A percentile compares a stretch with the other conserved stretches of the same genome.
These are phyloP conservation scores for Nicotiana otophora DNA, from an alignment of 257 asterid species.

Conservation along the genomic window DNA sequence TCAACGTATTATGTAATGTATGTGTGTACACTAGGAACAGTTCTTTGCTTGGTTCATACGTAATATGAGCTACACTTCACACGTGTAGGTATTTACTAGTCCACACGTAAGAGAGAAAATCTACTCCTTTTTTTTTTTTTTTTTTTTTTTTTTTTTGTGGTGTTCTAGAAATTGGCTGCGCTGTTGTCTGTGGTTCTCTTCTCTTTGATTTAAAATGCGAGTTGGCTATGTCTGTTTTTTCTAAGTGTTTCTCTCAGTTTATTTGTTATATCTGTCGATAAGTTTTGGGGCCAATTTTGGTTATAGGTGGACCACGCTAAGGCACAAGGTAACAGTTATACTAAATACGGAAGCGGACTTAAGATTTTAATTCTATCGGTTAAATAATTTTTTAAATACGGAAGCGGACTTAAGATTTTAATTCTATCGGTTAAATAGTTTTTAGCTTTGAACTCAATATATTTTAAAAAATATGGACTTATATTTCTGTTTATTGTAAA, in stretches of 20 bases:
- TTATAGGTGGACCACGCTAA: too few relatives aligned
- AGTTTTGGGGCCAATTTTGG: background rate
- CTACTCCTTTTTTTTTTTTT: background rate
- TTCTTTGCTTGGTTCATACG: background rate
- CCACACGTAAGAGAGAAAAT: background rate
- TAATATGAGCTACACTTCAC: background rate
- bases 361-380: too few relatives aligned
- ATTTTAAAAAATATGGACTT: too few relatives aligned
- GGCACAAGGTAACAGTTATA: too few relatives aligned
- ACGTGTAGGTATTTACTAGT: background rate
- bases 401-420: too few relatives aligned
- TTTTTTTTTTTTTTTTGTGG: background rate
- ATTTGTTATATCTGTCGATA: background rate
- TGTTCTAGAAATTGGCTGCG: slow-evolving; percentile 3
- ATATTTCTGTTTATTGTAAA: too few relatives aligned
- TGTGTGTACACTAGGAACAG: background rate
- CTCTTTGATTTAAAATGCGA: background rate
- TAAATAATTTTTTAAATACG: too few relatives aligned
- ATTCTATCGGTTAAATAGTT: too few relatives aligned
- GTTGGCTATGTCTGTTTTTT: background rate
- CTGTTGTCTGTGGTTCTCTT: background rate
- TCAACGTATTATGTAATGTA: background rate
- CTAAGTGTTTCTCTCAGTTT: too few relatives aligned
- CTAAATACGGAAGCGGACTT: too few relatives aligned
- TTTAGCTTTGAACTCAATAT: too few relatives aligned